phyloP scores from a whole-genome alignment of 2,329 filamentous ascomycete species.

The Claviceps spartinae region DNA sequence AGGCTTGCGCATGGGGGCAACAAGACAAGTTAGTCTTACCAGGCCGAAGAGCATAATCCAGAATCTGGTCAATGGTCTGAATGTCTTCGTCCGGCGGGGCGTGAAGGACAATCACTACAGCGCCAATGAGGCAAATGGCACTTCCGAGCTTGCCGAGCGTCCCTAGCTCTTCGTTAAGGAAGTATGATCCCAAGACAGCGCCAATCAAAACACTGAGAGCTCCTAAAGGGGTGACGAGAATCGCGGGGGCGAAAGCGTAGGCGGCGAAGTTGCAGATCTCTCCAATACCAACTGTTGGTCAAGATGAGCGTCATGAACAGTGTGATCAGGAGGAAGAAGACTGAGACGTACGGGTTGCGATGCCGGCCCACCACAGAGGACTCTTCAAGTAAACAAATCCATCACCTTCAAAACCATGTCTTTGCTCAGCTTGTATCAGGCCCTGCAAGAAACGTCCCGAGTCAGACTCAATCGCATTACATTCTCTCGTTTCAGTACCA shows the following conservation, averaged over 20 bases:
- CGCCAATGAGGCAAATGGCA: slow-evolving; percentile 89
- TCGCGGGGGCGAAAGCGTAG: slow-evolving; percentile 97
- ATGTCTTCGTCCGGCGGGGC: slow-evolving; percentile 90
- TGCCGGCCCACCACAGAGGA: slow-evolving; percentile 96
- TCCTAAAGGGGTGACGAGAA: slow-evolving; percentile 88
- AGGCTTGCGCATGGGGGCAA: no score
- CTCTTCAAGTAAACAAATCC: slow-evolving; percentile 89
- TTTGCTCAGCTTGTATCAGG: slow-evolving; percentile 77
- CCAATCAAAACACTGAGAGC: slow-evolving; percentile 91
- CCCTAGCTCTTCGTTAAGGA: slow-evolving; percentile 82
- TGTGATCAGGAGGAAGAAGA: background rate
- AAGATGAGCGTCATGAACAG: background rate
- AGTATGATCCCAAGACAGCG: slow-evolving; percentile 88
- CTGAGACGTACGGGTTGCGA: slow-evolving; percentile 58
- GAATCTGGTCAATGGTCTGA: slow-evolving; percentile 78
- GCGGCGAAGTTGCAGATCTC: slow-evolving; percentile 96
- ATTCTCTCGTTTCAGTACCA: background rate
- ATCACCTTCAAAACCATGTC: slow-evolving; percentile 92
- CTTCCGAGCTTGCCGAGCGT: slow-evolving; percentile 85
- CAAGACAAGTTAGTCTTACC: slow-evolving; percentile 39
- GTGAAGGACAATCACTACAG: slow-evolving; percentile 94
- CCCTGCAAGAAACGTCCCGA: slow-evolving; percentile 38
- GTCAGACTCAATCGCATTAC: background rate
- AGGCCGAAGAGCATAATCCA: slow-evolving; percentile 79
- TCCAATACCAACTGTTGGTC: slow-evolving; percentile 62